Conservation (phyloP, 2,329 filamentous ascomycete genomes). For the Colletotrichum sansevieriae region DNA sequence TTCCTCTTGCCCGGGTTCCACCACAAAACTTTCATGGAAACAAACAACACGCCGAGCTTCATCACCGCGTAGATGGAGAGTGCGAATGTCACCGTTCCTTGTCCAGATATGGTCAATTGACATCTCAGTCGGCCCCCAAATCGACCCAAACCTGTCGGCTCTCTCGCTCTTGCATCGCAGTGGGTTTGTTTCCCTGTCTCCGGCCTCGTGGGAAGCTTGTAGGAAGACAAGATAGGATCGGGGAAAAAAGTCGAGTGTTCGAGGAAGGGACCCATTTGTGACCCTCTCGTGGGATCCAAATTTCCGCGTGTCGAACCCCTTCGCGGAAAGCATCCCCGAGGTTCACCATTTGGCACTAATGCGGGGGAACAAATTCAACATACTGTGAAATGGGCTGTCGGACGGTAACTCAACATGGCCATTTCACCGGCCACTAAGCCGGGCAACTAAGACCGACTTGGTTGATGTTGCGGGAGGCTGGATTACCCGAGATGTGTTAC, state of each 20-base stretch:
- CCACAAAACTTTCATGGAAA: not conserved
- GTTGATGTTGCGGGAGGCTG: slow-evolving; percentile 24
- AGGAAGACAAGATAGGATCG: slow-evolving; percentile 6
- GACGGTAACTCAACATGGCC: slow-evolving; percentile 13
- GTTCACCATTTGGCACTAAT: slow-evolving; percentile 22
- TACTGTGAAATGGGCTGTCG: not conserved
- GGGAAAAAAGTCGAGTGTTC: slow-evolving; percentile 16
- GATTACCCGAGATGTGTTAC: slow-evolving; percentile 29
- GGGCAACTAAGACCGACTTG: slow-evolving; percentile 11
- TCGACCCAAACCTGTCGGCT: slow-evolving; percentile 13
- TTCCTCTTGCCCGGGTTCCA: not conserved
- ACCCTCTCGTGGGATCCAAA: slow-evolving; percentile 21
- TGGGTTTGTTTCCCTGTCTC: slow-evolving; percentile 27
- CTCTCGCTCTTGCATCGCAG: not conserved
- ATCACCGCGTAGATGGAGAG: slow-evolving; percentile 18
- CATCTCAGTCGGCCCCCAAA: slow-evolving; percentile 14
- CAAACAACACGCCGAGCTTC: slow-evolving; percentile 5
- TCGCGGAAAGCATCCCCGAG: slow-evolving; percentile 18
- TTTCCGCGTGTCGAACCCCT: slow-evolving; percentile 7
- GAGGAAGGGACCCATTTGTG: slow-evolving; percentile 20
- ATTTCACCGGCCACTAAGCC: slow-evolving; percentile 30
- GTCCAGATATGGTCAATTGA: slow-evolving; percentile 7
- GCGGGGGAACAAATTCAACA: slow-evolving; percentile 29
- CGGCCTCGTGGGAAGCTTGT: slow-evolving; percentile 37
- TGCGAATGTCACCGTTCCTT: not conserved